Evolutionary conservation across 441 rosid genomes (phyloP), one percentile per base, ranked within the genome.

Genomic region (Syzygium malaccense): DNA sequence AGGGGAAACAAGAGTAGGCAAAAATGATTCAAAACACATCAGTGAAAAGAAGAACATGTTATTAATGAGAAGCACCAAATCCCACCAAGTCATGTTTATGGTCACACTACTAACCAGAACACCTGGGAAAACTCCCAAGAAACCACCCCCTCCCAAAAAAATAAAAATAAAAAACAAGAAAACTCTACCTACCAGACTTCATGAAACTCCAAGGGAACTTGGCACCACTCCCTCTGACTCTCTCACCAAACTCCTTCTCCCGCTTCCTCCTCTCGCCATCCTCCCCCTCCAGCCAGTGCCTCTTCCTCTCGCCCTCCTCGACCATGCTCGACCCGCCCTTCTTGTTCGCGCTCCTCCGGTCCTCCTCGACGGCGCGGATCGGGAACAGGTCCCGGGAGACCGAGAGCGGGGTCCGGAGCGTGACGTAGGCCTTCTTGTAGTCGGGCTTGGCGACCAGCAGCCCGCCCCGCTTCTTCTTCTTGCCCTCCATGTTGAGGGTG

Each of bases 191-290:
- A 85, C 92, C 93, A 86, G 91, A 92, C 88, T 91, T 93, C 97
- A 95, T 94, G 91, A 92, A 94, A 90, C 94, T 96, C 99, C 99
- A 96, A 5, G 99, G 99, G 87, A 97, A 96, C 93, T 94, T 97
- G 11, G 91, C 90, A 41, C 86, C 90, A 60, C 91, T 56, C 62
- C 92, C 37, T 55, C 80, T 51, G 71, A 90, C 85, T 56, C 91
- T 86, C 91, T 60, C 49, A 7, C 86, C 87, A 78, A 28, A 60
- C 90, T 78, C 85, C 60, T 54, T 54, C 66, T 88, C 33, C 54
- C 45, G 86, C 86, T 78, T 55, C 45, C 54, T 88, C 26, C 88
- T 89, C 58, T 91, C 91, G 86, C 87, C 92, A 89, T 89, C 91
- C 89, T 89, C 91, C 26, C 86, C 94, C 18, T 97, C 96, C 64